Base-by-base conservation (phyloP, 345 rosid species). In the Salix exigua region DNA sequence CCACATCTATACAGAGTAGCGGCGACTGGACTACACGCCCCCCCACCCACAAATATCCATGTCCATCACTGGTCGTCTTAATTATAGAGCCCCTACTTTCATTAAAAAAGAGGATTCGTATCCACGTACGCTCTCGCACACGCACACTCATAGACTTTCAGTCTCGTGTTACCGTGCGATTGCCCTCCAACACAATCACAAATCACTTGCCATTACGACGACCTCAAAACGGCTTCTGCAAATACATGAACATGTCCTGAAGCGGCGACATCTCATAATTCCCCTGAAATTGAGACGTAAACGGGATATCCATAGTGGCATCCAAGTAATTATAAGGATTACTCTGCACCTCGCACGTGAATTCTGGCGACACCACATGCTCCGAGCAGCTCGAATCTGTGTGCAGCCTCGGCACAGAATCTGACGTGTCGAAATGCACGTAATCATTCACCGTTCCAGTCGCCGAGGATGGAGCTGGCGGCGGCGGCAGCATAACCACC, bases 341-440 rank as follows among this genome's bases (percentile, higher is more conserved):
- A 80, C 99, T 95, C 85, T 95, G 94, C 14, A 93, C 99, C 92
- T 95, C 99, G 82, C 83, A 83, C n/a, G 84, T 88, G 83, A 95
- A 83, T 77, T 89, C 97, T 72, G 97, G 92, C 23, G 97, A 90
- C 83, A 93, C 89, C 80, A 81, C 93, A 55, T 84, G 96, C 75
- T 89, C 96, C 73, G 97, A 92, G 80, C 94, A 91, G 83, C 92
- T 91, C 44, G 99, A 92, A 50, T 91, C 91, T 2, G 89, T 84
- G 80, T 88, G 88, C 82, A 89, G 85, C 88, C 84, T 87, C 44
- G 99, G 99, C 77, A 89, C 86, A 53, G 99, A 95, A 64, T 95
- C 99, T 10, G 96, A 88, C 26, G 82, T 76, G 81, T 95, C 98
- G 6, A 90, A 91, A 66, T 87, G 79, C 51, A 86, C 30, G 64